phyloP scores from a whole-genome alignment of 2,329 filamentous ascomycete species.

The Fusarium sp. region DNA sequence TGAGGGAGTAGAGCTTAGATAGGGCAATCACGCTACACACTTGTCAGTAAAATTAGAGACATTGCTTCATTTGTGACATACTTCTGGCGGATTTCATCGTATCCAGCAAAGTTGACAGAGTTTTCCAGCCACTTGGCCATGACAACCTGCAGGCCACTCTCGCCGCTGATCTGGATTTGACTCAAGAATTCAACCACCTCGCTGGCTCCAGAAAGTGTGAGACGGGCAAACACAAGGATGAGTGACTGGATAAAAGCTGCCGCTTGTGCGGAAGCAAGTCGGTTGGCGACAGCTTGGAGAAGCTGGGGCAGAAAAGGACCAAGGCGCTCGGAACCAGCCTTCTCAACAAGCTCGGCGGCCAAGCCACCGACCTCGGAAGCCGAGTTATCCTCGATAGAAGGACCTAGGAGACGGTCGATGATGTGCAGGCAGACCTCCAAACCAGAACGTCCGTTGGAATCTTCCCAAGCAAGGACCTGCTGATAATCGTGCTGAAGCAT shows the following conservation, averaged over 20 bases:
- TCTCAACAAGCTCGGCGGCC: conserved; percentile 94
- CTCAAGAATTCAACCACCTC: conserved; percentile 94
- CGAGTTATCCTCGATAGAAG: conserved; percentile 88
- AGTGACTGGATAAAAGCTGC: conserved; percentile 95
- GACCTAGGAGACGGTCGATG: conserved; percentile 88
- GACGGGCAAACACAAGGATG: conserved; percentile 91
- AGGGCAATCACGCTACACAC: conserved; percentile 82
- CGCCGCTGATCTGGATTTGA: conserved; percentile 80
- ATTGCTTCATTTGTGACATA: conserved; percentile 56
- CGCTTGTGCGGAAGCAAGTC: conserved; percentile 83
- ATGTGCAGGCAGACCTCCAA: conserved; percentile 91
- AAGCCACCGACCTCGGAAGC: conserved; percentile 96
- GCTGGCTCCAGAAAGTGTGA: conserved; percentile 84
- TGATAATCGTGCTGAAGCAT: conserved; percentile 90
- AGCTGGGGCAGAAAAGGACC: conserved; percentile 91
- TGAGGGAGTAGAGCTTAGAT: conserved; percentile 88
- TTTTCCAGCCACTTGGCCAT: conserved; percentile 97
- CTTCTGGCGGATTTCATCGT: conserved; percentile 97
- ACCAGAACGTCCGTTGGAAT: conserved; percentile 81
- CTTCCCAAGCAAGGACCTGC: conserved; percentile 88
- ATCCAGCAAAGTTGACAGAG: conserved; percentile 96
- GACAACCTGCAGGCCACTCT: conserved; percentile 89
- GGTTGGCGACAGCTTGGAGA: conserved; percentile 85
- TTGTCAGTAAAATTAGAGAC: conserved; percentile 46
- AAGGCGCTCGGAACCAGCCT: conserved; percentile 89